Base-by-base conservation (phyloP, 2,329 filamentous ascomycete genomes). In the Amphichorda felina region DNA sequence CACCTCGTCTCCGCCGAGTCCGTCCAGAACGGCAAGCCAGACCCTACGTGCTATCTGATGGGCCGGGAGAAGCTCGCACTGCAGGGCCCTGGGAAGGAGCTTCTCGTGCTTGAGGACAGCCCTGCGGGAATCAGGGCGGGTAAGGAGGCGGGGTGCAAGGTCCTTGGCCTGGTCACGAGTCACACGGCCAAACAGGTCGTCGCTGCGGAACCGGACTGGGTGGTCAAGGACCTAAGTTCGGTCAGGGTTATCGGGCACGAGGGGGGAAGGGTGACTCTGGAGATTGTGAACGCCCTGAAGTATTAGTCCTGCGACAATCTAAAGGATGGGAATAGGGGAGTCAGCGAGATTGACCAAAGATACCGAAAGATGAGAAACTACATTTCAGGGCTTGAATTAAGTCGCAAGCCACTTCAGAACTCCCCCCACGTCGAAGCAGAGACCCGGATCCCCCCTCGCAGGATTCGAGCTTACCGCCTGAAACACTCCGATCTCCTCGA, bases 81-180 rank as follows among this genome's bases (percentile, higher is more conserved):
- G 15, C 53, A 65, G 15, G 64, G 61, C 24, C 51, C 53, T 11
- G 57, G 61, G 19, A 68, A 59, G 36, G 58, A 62, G 22, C 59
- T 89, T 30, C 64, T 94, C 37, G 88, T 95, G 33, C 62, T 94
- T 26, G 88, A 95, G 60, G 88, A 95, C 61, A 84, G 84, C 38
- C 87, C 88, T 5, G 84, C 86, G 7, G 88, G 88, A 5, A 84
- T 94, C 50, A 68, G 63, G 43, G 77, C 87, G 19, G 88, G 87
- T 33, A 93, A 88, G 60, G 83, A 75, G 1, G 88, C 88, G 8
- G 87, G 86, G 2, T 94, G 82, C 63, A 79, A 73, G 51, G 88
- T 94, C 10, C 61, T 94, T 31, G 88, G 79, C n/a, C 61, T 95
- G 36, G 75, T 82, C 37, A 94, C 87, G 36, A 93, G 84, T 50